Evolutionary conservation across 1,284 basidiomycete genomes (phyloP).

Genomic region (Mycena sp.): DNA sequence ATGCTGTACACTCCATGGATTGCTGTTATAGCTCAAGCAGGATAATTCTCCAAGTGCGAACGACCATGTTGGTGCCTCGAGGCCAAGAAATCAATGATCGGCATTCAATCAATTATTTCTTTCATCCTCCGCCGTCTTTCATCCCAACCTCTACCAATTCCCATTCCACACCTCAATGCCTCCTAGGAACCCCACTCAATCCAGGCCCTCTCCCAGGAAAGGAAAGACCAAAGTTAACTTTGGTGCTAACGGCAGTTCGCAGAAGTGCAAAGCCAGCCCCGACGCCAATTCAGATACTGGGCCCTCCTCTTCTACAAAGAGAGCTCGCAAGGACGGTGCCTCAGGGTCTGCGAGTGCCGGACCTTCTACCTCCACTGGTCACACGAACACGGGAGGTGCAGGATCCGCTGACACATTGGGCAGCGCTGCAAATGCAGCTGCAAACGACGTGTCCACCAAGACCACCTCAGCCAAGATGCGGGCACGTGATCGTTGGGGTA

Average conservation of each 20-base stretch:
- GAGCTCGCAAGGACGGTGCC: background rate
- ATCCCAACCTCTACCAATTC: background rate
- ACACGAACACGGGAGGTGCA: background rate
- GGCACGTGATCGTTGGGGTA: background rate
- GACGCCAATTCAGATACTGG: background rate
- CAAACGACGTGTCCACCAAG: background rate
- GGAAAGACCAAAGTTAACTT: conserved; percentile 7
- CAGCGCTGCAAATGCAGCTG: background rate
- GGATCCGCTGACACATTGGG: background rate
- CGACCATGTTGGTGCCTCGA: too few species aligned
- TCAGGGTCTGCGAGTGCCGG: background rate
- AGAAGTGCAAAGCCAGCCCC: conserved; percentile 9
- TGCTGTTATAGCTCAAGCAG: too few species aligned
- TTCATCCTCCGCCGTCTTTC: conserved; percentile 9
- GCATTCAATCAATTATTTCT: too few species aligned
- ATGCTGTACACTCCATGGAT: too few species aligned
- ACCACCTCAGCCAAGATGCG: background rate
- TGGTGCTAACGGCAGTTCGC: conserved; percentile 6
- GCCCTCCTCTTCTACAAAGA: background rate
- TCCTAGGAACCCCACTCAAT: background rate
- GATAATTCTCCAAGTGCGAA: too few species aligned
- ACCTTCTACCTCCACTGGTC: background rate
- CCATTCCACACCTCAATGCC: background rate
- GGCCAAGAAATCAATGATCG: too few species aligned
- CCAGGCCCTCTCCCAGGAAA: conserved; percentile 4